These are phyloP conservation scores for Yamadazyma laniorum DNA, from an alignment of 805 yeast species.

Conservation along the genomic window DNA sequence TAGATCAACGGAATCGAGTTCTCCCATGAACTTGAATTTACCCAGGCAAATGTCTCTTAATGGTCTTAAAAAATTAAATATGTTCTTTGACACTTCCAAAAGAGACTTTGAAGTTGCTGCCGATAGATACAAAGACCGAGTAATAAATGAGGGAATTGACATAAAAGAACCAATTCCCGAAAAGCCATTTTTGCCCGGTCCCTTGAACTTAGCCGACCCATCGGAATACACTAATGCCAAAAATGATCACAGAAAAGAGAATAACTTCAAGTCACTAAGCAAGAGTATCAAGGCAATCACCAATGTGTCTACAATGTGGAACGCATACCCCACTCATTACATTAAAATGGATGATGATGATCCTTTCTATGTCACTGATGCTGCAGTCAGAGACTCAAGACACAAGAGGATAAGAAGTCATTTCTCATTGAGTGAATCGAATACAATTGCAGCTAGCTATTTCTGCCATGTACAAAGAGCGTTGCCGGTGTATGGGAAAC, in stretches of 20 bases:
- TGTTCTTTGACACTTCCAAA: constrained; percentile 32
- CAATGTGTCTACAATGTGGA: constrained; percentile 45
- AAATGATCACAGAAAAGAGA: constrained; percentile 11
- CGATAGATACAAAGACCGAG: constrained; percentile 19
- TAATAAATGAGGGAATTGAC: neutral
- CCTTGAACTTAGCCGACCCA: constrained; percentile 28
- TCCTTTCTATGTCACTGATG: constrained; percentile 45
- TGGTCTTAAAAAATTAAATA: constrained; percentile 31
- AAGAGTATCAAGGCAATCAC: constrained; percentile 32
- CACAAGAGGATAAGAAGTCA: constrained; percentile 60
- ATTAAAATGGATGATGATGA: constrained; percentile 43
- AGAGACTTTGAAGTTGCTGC: constrained; percentile 23
- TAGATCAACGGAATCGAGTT: constrained; percentile 8
- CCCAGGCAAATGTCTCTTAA: constrained; percentile 35
- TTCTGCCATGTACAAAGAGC: constrained; percentile 66
- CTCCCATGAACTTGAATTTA: constrained; percentile 16
- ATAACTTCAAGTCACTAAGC: constrained; percentile 19
- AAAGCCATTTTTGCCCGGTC: constrained; percentile 16
- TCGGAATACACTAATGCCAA: constrained; percentile 17
- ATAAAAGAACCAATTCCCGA: constrained; percentile 7
- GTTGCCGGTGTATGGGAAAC: constrained; percentile 78
- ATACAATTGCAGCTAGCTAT: constrained; percentile 63
- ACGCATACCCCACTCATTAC: constrained; percentile 63
- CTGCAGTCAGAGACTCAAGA: constrained; percentile 44
- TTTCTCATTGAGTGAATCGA: constrained; percentile 59